Evolutionary conservation across 78 protist genomes (phyloP).

Genomic region (Emiliania huxleyi): DNA sequence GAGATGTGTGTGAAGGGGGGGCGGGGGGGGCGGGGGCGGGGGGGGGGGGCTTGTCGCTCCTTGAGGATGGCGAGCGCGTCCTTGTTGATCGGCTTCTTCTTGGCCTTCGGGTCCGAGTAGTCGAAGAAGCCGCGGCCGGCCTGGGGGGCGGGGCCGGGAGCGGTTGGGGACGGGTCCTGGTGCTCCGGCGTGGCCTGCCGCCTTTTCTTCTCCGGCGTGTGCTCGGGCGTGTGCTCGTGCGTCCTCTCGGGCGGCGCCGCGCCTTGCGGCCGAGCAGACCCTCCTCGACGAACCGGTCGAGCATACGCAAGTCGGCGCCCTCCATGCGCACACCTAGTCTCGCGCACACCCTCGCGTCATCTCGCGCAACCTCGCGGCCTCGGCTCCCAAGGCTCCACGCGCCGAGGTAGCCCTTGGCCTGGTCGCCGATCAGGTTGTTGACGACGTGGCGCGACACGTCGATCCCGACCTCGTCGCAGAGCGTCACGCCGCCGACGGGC

Average conservation of each 20-base stretch:
- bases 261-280: slow-evolving; percentile 70
- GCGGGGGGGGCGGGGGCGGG: too few relatives aligned
- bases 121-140: slow-evolving; percentile 66
- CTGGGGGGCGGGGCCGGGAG: too few relatives aligned
- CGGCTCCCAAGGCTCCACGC: too few relatives aligned
- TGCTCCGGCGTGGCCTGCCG: too few relatives aligned
- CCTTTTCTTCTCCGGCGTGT: too few relatives aligned
- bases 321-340: slow-evolving; percentile 19
- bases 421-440: slow-evolving; percentile 27
- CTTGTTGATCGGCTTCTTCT: background rate
- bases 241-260: too few relatives aligned
- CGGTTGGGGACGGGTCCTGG: too few relatives aligned
- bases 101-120: background rate
- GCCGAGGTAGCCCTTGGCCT: slow-evolving; percentile 20
- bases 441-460: slow-evolving; percentile 69
- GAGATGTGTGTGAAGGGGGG: too few relatives aligned
- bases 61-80: background rate
- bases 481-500: slow-evolving; percentile 81
- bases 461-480: slow-evolving; percentile 82
- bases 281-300: slow-evolving; percentile 33
- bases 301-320: slow-evolving; percentile 13
- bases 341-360: too few relatives aligned
- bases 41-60: too few relatives aligned
- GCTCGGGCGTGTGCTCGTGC: too few relatives aligned
- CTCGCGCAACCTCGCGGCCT: too few relatives aligned